These are phyloP conservation scores for Yamadazyma atlantica DNA, from an alignment of 1,139 yeast species.

Conservation along the genomic window DNA sequence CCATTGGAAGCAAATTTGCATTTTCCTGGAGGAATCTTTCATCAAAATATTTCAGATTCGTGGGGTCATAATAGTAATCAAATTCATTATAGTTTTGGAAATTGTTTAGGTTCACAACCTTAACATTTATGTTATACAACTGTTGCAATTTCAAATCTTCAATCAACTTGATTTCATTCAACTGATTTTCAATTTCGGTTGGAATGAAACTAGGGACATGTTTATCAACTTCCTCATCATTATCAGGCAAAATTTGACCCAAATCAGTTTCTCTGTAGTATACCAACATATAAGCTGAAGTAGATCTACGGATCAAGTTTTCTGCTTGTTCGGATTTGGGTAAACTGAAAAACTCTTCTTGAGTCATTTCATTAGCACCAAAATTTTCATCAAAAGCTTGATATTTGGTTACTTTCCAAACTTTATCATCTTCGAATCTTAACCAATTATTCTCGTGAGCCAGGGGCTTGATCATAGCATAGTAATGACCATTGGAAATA, in stretches of 20 bases:
- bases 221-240: slow-evolving; percentile 42
- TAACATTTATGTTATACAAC: slow-evolving; percentile 65
- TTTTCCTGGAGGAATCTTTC: slow-evolving; percentile 40
- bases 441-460: slow-evolving; percentile 69
- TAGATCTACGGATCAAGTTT: slow-evolving; percentile 69
- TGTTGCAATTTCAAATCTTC: slow-evolving; percentile 76
- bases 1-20: slow-evolving; percentile 38
- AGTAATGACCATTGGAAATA: slow-evolving; percentile 93
- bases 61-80: slow-evolving; percentile 69
- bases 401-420: slow-evolving; percentile 76
- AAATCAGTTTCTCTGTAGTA: slow-evolving; percentile 71
- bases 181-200: slow-evolving; percentile 61
- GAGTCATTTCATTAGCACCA: slow-evolving; percentile 68
- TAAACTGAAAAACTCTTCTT: slow-evolving; percentile 47
- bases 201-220: slow-evolving; percentile 70
- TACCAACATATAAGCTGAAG: slow-evolving; percentile 96
- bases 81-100: slow-evolving; percentile 68
- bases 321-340: slow-evolving; percentile 62
- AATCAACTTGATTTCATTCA: slow-evolving; percentile 57
- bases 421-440: slow-evolving; percentile 93
- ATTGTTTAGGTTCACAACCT: slow-evolving; percentile 51
- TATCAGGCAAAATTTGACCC: slow-evolving; percentile 57
- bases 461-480: slow-evolving; percentile 86
- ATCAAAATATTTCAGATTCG: slow-evolving; percentile 44
- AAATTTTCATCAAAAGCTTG: slow-evolving; percentile 92